phyloP scores from a whole-genome alignment of 768 basidiomycete species.

The Lentinula detonsa region DNA sequence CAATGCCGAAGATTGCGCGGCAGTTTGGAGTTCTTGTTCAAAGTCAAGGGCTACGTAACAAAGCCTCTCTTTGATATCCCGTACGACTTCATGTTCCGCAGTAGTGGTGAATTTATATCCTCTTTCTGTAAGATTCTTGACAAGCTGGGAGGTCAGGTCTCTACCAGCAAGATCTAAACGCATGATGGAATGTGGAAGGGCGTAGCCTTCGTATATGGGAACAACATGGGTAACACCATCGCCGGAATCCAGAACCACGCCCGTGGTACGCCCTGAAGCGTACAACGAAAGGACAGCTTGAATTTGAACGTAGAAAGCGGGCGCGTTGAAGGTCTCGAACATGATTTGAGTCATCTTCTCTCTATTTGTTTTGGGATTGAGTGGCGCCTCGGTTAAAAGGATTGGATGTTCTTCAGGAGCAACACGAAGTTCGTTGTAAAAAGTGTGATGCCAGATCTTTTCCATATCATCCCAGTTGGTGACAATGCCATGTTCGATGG shows the following conservation, averaged over 20 bases:
- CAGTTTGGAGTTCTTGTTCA: slow-evolving; percentile 72
- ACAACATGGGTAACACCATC: slow-evolving; percentile 97
- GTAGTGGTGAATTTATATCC: slow-evolving; percentile 72
- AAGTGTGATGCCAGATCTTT: slow-evolving; percentile 98
- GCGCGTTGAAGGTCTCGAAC: slow-evolving; percentile 70
- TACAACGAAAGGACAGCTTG: slow-evolving; percentile 70
- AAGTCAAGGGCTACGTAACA: slow-evolving; percentile 77
- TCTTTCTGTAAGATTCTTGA: slow-evolving; percentile 58
- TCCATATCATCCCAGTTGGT: slow-evolving; percentile 99
- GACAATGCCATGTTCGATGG: slow-evolving; percentile 90
- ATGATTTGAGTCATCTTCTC: slow-evolving; percentile 71
- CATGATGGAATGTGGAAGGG: slow-evolving; percentile 88
- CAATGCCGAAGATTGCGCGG: slow-evolving; percentile 59
- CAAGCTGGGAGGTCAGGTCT: slow-evolving; percentile 77
- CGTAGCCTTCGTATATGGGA: slow-evolving; percentile 93
- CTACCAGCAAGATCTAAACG: slow-evolving; percentile 91
- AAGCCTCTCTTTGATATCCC: slow-evolving; percentile 76
- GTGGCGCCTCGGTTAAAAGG: slow-evolving; percentile 59
- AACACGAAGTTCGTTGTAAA: slow-evolving; percentile 79
- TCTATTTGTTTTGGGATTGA: slow-evolving; percentile 64
- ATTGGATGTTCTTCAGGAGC: slow-evolving; percentile 53
- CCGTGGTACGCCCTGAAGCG: slow-evolving; percentile 92
- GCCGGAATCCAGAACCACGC: slow-evolving; percentile 93
- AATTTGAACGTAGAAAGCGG: slow-evolving; percentile 71
- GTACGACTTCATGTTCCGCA: slow-evolving; percentile 65